Percentiles rank a stretch among this genome's conserved stretches.
Evolutionary conservation across 306 rosid genomes (phyloP).

Genomic region (Lathyrus aphaca): DNA sequence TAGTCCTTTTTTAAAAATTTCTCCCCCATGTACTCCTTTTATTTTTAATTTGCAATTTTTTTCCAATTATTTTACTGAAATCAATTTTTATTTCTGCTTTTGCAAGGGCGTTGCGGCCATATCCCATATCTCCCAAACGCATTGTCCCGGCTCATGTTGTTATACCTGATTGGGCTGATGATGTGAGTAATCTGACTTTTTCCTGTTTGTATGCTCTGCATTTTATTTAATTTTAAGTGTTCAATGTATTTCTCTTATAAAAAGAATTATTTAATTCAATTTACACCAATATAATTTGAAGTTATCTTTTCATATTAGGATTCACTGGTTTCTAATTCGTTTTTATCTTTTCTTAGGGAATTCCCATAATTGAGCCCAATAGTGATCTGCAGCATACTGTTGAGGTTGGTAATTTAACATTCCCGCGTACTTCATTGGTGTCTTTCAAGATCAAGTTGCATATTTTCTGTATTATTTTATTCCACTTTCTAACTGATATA

Average conservation of each 20-base stretch:
- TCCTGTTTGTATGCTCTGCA: slow-evolving; percentile 22
- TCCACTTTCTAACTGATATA: slow-evolving; percentile 22
- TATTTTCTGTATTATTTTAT: not conserved
- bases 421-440: not conserved
- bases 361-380: slow-evolving; percentile 78
- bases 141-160: slow-evolving; percentile 68
- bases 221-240: slow-evolving; percentile 1
- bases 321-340: slow-evolving; percentile 28
- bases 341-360: slow-evolving; percentile 62
- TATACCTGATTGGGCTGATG: slow-evolving; percentile 89
- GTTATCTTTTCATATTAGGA: slow-evolving; percentile 29
- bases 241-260: not conserved
- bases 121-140: slow-evolving; percentile 72
- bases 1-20: not conserved
- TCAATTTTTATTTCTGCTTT: slow-evolving; percentile 35
- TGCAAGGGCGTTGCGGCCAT: slow-evolving; percentile 73
- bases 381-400: slow-evolving; percentile 78
- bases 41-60: slow-evolving; percentile 3
- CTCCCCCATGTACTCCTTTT: not conserved
- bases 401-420: slow-evolving; percentile 59
- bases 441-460: not conserved
- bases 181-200: slow-evolving; percentile 59
- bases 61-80: slow-evolving; percentile 17
- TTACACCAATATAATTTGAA: slow-evolving; percentile 1
- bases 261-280: slow-evolving; percentile 21